Evolutionary conservation across 2,329 filamentous ascomycete species (phyloP).

Genomic region (Beauveria caledonica): DNA sequence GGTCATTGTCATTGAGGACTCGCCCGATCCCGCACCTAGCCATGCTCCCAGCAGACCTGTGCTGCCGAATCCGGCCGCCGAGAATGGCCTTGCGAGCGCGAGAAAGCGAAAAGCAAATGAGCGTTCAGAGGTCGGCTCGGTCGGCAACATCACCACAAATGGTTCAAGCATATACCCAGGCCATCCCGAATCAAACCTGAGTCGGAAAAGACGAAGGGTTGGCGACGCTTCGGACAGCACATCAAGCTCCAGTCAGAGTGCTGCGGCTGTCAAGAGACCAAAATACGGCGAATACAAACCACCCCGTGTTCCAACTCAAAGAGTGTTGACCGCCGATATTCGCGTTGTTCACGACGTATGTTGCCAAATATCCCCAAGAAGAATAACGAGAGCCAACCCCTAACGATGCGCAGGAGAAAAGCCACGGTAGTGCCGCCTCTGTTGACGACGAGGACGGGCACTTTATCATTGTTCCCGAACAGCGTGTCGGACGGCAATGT

Average conservation of each 20-base stretch:
- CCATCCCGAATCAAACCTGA: neutral
- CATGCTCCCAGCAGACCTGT: neutral
- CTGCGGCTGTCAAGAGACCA: neutral
- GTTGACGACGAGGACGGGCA: conserved; percentile 89
- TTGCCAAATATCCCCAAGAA: conserved; percentile 8
- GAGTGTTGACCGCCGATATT: conserved; percentile 20
- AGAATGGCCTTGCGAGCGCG: neutral
- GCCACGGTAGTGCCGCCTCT: conserved; percentile 49
- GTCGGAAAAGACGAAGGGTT: conserved; percentile 5
- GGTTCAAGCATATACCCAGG: neutral
- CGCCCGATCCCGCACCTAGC: conserved; percentile 38
- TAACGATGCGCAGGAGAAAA: conserved; percentile 11
- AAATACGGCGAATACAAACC: conserved; percentile 3
- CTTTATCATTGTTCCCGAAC: conserved; percentile 77
- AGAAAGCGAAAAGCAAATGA: conserved; percentile 5
- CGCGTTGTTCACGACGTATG: conserved; percentile 49
- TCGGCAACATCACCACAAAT: neutral
- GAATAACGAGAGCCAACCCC: neutral
- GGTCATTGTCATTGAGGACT: conserved; percentile 68
- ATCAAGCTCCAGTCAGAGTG: neutral
- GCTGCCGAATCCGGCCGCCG: neutral
- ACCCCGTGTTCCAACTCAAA: neutral
- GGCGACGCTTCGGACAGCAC: neutral
- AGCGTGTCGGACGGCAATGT: conserved; percentile 21
- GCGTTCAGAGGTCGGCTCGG: neutral